Percentiles rank a stretch among this genome's conserved stretches.
phyloP scores from a whole-genome alignment of 2,329 filamentous ascomycete species.

The Aureobasidium melanogenum region DNA sequence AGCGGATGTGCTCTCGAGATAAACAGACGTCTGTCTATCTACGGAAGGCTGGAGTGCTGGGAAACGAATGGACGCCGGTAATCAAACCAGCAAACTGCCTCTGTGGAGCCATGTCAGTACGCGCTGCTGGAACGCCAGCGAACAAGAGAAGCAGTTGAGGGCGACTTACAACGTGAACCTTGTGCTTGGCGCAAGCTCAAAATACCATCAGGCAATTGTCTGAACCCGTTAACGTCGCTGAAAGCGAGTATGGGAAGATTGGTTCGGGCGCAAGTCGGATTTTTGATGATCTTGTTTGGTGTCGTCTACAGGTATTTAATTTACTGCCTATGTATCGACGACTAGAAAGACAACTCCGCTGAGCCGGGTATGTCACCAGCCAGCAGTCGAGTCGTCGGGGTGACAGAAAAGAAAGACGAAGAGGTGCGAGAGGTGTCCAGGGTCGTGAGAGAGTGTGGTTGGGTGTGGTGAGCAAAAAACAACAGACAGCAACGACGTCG shows the following conservation, averaged over 20 bases:
- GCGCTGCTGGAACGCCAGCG: background rate
- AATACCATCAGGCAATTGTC: background rate
- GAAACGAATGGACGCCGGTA: slow-evolving; percentile 33
- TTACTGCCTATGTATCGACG: slow-evolving; percentile 7
- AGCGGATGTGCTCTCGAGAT: background rate
- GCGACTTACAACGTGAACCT: slow-evolving; percentile 2
- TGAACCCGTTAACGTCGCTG: background rate
- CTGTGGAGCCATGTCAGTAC: slow-evolving; percentile 1
- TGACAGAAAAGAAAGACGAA: background rate
- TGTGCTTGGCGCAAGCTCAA: slow-evolving; percentile 5
- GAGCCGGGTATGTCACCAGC: slow-evolving; percentile 6
- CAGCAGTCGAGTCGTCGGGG: background rate
- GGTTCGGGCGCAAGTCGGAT: background rate
- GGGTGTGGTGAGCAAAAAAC: background rate
- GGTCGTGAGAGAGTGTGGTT: background rate
- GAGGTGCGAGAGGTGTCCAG: background rate
- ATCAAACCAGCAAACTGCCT: slow-evolving; percentile 21
- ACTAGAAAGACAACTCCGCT: slow-evolving; percentile 1
- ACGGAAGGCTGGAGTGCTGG: slow-evolving; percentile 18
- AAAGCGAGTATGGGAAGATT: background rate
- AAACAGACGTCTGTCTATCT: background rate
- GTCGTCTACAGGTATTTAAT: slow-evolving; percentile 8
- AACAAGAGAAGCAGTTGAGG: background rate
- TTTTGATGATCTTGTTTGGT: background rate
- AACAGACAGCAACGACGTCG: background rate